phyloP scores from a whole-genome alignment of 495 filamentous ascomycete species.

The Usnea hakonensis region DNA sequence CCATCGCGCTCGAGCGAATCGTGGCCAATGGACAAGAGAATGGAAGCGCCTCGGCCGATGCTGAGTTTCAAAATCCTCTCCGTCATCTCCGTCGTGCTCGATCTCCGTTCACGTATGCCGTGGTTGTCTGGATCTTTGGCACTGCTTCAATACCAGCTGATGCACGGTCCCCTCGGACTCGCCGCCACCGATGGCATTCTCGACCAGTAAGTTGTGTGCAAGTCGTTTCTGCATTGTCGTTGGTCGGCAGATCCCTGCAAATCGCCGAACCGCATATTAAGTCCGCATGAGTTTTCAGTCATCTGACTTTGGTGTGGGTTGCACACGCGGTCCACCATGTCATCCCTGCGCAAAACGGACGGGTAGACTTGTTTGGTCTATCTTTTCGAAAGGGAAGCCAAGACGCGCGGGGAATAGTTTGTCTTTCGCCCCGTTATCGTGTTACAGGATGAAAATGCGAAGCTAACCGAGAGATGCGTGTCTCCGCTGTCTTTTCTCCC shows the following conservation, averaged over 20 bases:
- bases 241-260: slow-evolving; percentile 25
- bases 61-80: slow-evolving; percentile 65
- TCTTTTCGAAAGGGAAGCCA: not conserved
- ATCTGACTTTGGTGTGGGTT: slow-evolving; percentile 53
- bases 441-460: slow-evolving; percentile 25
- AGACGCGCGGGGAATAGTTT: slow-evolving; percentile 16
- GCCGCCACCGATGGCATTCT: slow-evolving; percentile 67
- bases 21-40: slow-evolving; percentile 8
- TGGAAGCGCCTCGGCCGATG: slow-evolving; percentile 46
- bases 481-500: not conserved
- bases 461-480: not conserved
- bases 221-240: slow-evolving; percentile 24
- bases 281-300: slow-evolving; percentile 53
- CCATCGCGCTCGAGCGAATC: slow-evolving; percentile 16
- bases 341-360: not conserved
- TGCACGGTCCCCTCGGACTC: slow-evolving; percentile 64
- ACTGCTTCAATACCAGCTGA: slow-evolving; percentile 61
- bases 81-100: slow-evolving; percentile 59
- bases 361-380: slow-evolving; percentile 4
- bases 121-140: slow-evolving; percentile 69
- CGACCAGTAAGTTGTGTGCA: slow-evolving; percentile 70
- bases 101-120: slow-evolving; percentile 71
- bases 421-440: slow-evolving; percentile 32
- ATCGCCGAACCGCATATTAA: slow-evolving; percentile 32
- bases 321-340: no score